Evolutionary conservation across 768 basidiomycete species (phyloP), one percentile per base, ranked within the genome.

Genomic region (Tulasnella sp.): DNA sequence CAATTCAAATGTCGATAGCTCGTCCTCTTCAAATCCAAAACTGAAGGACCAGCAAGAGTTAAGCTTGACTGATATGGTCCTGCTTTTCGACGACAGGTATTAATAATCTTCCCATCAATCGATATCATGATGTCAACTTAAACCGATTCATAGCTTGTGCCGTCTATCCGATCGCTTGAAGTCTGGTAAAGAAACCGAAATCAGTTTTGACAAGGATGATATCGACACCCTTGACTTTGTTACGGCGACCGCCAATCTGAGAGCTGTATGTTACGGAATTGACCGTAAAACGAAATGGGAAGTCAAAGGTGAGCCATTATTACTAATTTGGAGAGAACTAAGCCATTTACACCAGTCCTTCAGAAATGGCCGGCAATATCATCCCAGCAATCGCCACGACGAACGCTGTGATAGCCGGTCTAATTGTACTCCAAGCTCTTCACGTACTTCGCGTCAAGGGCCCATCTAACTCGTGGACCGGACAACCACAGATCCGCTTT

Each of bases 301-400:
- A 63, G 81, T 99, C 44, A 99, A 99, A 76, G 90, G 91, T 87
- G 46, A 37, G 65, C 58, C 1, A 1, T 33, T 22, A 15, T 41
- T 42, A 20, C 8, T 41, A 12, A 27, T 27, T 19, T 16, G 27
- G 4, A 29, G 19, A 32, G 13, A 19, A 2, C 27, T 35, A 6
- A 15, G n/a, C 24, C 29, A 12, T 19, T 50, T 9, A 52, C 24
- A 8, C 10, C 50, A 19, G 20, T 16, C 24, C 20, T 20, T 19
- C 64, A 93, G 92, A 96, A 66, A 98, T 96, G 88, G 95, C 95
- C 0, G 95, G 95, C 8, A 99, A 99, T 66, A 98, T 99, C 60
- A 99, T 98, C 57, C 95, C 95, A 5, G 95, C 95, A 1, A 98
- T 99, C 59, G 95, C 95, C 4, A 99, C 95, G 3, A 99, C 95